phyloP scores from a whole-genome alignment of 1,284 basidiomycete genomes.

The Cutaneotrichosporon spelunceum region DNA sequence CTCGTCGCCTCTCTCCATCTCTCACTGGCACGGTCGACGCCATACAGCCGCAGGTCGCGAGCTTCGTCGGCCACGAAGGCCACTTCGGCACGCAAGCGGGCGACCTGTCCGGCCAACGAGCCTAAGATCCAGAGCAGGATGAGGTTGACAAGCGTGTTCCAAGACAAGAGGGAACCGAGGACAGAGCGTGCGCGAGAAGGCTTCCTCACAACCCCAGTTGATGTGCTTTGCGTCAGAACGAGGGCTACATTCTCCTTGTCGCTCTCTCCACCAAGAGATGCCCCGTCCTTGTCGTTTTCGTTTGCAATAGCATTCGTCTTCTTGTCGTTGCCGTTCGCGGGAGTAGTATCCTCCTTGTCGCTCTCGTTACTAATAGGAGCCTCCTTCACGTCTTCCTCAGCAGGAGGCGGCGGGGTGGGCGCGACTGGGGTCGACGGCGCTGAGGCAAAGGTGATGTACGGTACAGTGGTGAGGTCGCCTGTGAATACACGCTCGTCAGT shows the following conservation, averaged over 20 bases:
- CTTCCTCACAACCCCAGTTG: background rate
- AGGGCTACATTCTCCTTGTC: background rate
- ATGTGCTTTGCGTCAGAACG: background rate
- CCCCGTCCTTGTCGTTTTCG: background rate
- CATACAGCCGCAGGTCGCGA: conserved; percentile 38
- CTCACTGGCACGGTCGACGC: conserved; percentile 10
- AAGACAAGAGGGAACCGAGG: conserved; percentile 25
- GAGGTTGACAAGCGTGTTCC: conserved; percentile 33
- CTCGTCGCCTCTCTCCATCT: background rate
- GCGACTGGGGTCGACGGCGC: background rate
- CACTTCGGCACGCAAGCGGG: conserved; percentile 38
- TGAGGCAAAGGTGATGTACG: conserved; percentile 11
- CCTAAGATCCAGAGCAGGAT: conserved; percentile 37
- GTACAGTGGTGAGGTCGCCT: conserved; percentile 13
- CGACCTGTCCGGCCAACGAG: conserved; percentile 37
- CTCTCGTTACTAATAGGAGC: background rate
- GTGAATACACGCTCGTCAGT: conserved; percentile 14
- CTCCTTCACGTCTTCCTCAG: background rate
- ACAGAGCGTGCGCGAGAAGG: background rate
- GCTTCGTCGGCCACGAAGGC: conserved; percentile 41
- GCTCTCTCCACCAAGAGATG: background rate
- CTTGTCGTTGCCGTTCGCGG: no score
- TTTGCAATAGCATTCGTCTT: no score
- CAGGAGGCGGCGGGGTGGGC: background rate
- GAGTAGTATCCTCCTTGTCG: background rate